Percentiles rank a stretch among this genome's conserved stretches.
Conservation (phyloP, 176 grass and related monocot genomes). For the Urochloa ruziziensis region DNA sequence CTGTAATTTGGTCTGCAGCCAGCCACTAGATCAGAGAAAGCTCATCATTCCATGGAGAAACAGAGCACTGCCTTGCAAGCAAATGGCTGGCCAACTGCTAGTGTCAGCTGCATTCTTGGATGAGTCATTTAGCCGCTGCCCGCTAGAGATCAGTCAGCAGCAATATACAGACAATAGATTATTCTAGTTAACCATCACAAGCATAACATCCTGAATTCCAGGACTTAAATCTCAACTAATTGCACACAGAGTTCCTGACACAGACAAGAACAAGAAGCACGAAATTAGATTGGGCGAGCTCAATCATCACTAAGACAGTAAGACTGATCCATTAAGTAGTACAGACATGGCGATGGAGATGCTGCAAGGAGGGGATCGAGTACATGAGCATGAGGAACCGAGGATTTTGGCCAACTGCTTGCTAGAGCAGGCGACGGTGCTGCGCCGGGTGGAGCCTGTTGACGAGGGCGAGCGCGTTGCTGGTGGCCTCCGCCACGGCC, state of each 20-base stretch:
- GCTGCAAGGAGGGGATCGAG: no score
- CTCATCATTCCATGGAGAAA: no score
- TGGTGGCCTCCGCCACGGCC: constrained; percentile 50
- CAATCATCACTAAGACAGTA: neutral
- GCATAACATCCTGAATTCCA: neutral
- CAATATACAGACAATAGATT: neutral
- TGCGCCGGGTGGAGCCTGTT: constrained; percentile 49
- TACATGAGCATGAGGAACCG: no score
- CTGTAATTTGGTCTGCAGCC: no score
- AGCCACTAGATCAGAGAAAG: no score
- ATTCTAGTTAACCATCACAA: neutral
- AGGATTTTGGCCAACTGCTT: no score
- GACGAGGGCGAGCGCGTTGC: constrained; percentile 79
- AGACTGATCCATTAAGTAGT: neutral
- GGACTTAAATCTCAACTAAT: neutral
- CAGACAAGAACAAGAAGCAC: neutral
- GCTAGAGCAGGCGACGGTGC: neutral
- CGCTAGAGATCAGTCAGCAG: no score
- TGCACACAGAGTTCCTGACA: neutral
- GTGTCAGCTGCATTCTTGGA: no score
- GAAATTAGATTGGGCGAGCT: no score
- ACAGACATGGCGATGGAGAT: neutral
- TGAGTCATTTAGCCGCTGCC: no score
- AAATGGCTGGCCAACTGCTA: no score
- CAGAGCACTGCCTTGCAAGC: no score